These are phyloP conservation scores for Neopestalotiopsis rosae DNA, from an alignment of 2,329 filamentous ascomycete genomes.

Conservation along the genomic window DNA sequence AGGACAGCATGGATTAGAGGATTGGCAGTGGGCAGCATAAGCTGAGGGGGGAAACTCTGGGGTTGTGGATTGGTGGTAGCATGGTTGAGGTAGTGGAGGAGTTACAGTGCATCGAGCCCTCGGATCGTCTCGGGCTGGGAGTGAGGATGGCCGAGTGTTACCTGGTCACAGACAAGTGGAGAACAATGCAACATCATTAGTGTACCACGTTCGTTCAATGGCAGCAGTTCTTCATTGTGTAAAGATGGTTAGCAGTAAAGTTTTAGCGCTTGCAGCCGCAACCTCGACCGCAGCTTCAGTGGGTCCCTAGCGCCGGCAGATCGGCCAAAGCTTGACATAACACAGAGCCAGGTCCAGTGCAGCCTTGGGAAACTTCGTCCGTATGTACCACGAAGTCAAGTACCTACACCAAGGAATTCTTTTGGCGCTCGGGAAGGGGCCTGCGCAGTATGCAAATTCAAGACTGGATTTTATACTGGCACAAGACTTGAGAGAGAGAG, in stretches of 20 bases:
- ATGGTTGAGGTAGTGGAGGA: no score
- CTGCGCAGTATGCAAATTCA: background rate
- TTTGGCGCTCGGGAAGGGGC: background rate
- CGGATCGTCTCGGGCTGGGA: no score
- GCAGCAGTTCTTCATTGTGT: no score
- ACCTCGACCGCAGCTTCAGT: constrained; percentile 5
- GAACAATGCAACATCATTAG: no score
- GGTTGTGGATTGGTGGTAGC: no score
- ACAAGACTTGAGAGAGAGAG: background rate
- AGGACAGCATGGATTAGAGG: no score
- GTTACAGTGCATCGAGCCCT: no score
- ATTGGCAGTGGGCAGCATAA: no score
- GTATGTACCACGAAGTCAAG: background rate
- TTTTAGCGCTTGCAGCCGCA: background rate
- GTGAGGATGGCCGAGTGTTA: no score
- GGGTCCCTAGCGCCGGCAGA: constrained; percentile 10
- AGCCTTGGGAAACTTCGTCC: background rate
- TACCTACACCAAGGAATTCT: background rate
- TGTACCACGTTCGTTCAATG: no score
- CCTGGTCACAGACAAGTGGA: no score
- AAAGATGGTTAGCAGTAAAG: background rate
- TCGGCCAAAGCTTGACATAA: constrained; percentile 6
- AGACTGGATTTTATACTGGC: background rate
- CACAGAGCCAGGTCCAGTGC: background rate
- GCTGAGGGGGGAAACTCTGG: no score